phyloP scores from a whole-genome alignment of 371 early-diverging fungal genomes.

The Rhizopus microsporus region DNA sequence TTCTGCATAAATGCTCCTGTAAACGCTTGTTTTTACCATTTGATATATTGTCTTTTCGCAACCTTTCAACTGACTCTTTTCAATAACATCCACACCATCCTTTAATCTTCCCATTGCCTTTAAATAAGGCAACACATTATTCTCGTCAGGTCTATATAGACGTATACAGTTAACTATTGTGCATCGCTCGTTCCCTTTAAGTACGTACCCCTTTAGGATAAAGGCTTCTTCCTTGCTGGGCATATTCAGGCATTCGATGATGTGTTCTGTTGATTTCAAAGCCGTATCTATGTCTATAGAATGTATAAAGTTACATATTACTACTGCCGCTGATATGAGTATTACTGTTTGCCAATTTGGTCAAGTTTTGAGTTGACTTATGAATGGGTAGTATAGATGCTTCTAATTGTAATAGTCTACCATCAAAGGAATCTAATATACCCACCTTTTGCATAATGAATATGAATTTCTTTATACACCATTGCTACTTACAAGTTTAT shows the following conservation, averaged over 20 bases:
- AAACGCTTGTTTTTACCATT: constrained; percentile 34
- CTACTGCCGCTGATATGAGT: neutral
- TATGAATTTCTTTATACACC: neutral
- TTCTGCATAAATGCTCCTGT: no score
- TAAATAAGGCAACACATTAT: constrained; percentile 53
- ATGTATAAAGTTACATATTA: neutral
- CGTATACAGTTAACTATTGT: neutral
- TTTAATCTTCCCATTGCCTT: constrained; percentile 58
- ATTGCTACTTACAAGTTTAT: constrained; percentile 28
- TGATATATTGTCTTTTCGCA: constrained; percentile 58
- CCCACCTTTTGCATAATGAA: constrained; percentile 37
- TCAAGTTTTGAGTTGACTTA: constrained; percentile 80
- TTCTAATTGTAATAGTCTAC: constrained; percentile 77
- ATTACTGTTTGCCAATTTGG: constrained; percentile 76
- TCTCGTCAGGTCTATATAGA: constrained; percentile 49
- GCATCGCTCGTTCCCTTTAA: neutral
- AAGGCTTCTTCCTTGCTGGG: constrained; percentile 74
- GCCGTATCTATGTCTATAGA: constrained; percentile 71
- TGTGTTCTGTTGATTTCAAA: constrained; percentile 68
- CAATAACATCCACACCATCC: constrained; percentile 59
- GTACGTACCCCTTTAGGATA: constrained; percentile 57
- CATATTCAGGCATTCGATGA: constrained; percentile 77
- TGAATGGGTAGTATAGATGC: constrained; percentile 86
- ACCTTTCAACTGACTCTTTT: constrained; percentile 50
- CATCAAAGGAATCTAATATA: constrained; percentile 83